phyloP scores from a whole-genome alignment of 495 filamentous ascomycete species.

The Lentithecium fluviatile region DNA sequence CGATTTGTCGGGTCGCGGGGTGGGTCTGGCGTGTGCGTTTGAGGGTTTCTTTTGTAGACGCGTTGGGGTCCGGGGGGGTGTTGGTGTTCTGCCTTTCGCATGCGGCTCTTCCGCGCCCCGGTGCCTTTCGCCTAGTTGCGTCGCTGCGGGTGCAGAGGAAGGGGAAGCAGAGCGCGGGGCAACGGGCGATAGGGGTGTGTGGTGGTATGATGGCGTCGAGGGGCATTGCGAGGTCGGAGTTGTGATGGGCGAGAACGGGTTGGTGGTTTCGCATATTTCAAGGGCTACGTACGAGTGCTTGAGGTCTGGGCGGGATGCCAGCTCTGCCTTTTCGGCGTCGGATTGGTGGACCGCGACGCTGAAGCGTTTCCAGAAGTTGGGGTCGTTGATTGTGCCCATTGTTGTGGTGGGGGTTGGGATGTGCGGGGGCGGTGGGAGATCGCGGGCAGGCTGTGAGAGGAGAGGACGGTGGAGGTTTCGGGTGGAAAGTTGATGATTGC shows the following conservation, averaged over 20 bases:
- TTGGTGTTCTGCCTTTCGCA: neutral
- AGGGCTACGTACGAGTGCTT: conserved; percentile 43
- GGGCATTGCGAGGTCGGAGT: conserved; percentile 1
- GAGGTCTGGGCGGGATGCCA: conserved; percentile 34
- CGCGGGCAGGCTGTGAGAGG: neutral
- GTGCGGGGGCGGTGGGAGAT: neutral
- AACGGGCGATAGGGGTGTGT: neutral
- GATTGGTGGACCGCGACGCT: conserved; percentile 56
- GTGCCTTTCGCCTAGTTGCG: too few relatives aligned
- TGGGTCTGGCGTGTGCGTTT: too few relatives aligned
- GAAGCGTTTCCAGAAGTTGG: conserved; percentile 64
- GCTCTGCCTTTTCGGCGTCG: conserved; percentile 30
- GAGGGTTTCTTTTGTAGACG: too few relatives aligned
- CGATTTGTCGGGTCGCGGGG: conserved; percentile 1
- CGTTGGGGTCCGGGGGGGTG: neutral
- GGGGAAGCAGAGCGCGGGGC: too few relatives aligned
- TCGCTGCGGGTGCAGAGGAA: too few relatives aligned
- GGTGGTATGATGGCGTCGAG: neutral
- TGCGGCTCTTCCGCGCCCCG: too few relatives aligned
- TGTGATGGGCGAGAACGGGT: conserved; percentile 1
- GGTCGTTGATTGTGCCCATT: conserved; percentile 55
- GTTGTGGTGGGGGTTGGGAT: neutral
- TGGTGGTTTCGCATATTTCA: neutral
- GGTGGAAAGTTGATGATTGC: neutral
- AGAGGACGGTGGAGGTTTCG: too few relatives aligned